Conservation (phyloP, 345 rosid species). For the Streptanthus diversifolius region DNA sequence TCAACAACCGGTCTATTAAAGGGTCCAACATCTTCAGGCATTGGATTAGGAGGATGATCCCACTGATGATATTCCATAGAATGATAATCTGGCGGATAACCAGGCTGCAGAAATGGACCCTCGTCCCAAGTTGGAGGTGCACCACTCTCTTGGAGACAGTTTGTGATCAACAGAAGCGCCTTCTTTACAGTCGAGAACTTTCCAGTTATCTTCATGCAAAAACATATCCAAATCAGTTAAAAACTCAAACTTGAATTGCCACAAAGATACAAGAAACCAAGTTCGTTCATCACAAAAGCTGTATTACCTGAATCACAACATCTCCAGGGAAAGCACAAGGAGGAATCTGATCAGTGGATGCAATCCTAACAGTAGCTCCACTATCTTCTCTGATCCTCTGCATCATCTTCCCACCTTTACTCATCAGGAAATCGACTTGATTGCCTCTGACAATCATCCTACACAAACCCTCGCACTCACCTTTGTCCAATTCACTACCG, state of each 20-base stretch:
- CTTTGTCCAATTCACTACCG: constrained; percentile 35
- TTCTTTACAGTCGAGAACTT: constrained; percentile 54
- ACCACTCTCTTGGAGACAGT: constrained; percentile 48
- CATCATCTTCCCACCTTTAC: constrained; percentile 46
- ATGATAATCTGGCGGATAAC: constrained; percentile 45
- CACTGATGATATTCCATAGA: constrained; percentile 46
- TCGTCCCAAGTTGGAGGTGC: constrained; percentile 42
- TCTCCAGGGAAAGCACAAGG: constrained; percentile 55
- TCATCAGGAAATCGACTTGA: constrained; percentile 44
- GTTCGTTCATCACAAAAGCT: not conserved
- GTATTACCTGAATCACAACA: constrained; percentile 53
- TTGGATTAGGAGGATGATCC: constrained; percentile 53
- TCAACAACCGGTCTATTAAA: constrained; percentile 50
- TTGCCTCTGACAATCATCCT: constrained; percentile 49
- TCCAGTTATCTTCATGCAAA: constrained; percentile 51
- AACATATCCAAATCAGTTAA: constrained; percentile 5
- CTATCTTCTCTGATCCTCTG: constrained; percentile 57
- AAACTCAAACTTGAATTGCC: not conserved
- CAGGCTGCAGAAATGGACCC: constrained; percentile 45
- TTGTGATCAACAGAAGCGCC: constrained; percentile 49
- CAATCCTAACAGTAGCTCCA: constrained; percentile 45
- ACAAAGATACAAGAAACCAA: constrained; percentile 4
- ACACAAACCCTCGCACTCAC: constrained; percentile 44
- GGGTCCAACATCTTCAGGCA: constrained; percentile 46
- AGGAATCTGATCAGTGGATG: constrained; percentile 51